Conservation (phyloP, 768 basidiomycete species). For the Pisolithus microcarpus region DNA sequence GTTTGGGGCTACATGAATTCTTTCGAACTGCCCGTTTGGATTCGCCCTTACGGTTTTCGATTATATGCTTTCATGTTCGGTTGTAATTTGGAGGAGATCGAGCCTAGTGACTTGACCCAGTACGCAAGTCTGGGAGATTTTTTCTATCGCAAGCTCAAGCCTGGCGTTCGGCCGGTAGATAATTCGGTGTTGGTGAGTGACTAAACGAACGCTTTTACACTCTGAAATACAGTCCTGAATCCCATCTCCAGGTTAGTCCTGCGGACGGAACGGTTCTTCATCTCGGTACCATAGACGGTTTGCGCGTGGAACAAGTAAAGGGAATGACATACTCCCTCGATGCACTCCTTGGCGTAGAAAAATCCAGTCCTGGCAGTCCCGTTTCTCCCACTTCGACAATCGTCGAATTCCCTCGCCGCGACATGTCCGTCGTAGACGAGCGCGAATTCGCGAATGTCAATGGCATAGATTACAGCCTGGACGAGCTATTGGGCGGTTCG, state of each 20-base stretch:
- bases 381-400: conserved; percentile 35
- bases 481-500: conserved; percentile 67
- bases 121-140: conserved; percentile 92
- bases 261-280: conserved; percentile 92
- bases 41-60: conserved; percentile 83
- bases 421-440: conserved; percentile 68
- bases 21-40: conserved; percentile 88
- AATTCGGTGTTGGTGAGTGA: conserved; percentile 59
- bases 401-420: conserved; percentile 38
- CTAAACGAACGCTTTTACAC: not conserved
- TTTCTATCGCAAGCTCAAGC: conserved; percentile 85
- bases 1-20: conserved; percentile 96
- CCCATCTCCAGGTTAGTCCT: conserved; percentile 64
- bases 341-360: conserved; percentile 78
- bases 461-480: conserved; percentile 92
- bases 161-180: conserved; percentile 75
- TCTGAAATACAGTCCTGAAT: not conserved
- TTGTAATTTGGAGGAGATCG: conserved; percentile 90
- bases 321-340: conserved; percentile 96
- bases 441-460: conserved; percentile 94
- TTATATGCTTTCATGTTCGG: conserved; percentile 86
- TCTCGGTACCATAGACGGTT: conserved; percentile 75
- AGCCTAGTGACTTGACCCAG: conserved; percentile 62
- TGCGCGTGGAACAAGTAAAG: conserved; percentile 92
- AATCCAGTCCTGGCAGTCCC: conserved; percentile 35